Conservation (phyloP, 2,329 filamentous ascomycete species). For the Colletotrichum abscissum region DNA sequence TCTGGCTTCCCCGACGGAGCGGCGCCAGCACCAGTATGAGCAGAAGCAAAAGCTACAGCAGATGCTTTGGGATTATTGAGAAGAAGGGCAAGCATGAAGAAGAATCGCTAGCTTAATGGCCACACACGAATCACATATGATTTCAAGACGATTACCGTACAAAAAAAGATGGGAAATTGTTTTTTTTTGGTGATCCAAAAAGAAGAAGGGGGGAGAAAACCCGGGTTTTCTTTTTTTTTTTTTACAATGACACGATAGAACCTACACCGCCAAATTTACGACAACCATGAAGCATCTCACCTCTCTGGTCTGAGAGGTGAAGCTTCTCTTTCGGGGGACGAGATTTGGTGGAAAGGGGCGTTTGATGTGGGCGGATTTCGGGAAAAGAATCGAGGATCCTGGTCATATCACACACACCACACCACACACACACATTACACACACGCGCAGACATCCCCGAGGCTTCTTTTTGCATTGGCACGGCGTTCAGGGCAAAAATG, state of each 20-base stretch:
- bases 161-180: background rate
- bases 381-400: background rate
- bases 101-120: background rate
- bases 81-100: background rate
- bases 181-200: background rate
- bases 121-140: background rate
- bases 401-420: background rate
- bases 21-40: background rate
- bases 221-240: background rate
- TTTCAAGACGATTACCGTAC: background rate
- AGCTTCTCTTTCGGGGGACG: background rate
- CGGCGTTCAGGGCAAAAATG: conserved; percentile 35
- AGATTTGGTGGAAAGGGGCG: background rate
- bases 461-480: conserved; percentile 37
- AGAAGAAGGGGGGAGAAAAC: background rate
- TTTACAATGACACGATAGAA: conserved; percentile 8
- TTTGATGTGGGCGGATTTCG: background rate
- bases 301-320: background rate
- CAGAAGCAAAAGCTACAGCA: background rate
- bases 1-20: background rate
- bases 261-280: background rate
- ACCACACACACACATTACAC: background rate
- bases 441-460: conserved; percentile 1
- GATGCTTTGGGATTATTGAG: background rate
- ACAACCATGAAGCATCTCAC: background rate